Base-by-base conservation (phyloP, 106 monocot species). In the Posidonia australis region DNA sequence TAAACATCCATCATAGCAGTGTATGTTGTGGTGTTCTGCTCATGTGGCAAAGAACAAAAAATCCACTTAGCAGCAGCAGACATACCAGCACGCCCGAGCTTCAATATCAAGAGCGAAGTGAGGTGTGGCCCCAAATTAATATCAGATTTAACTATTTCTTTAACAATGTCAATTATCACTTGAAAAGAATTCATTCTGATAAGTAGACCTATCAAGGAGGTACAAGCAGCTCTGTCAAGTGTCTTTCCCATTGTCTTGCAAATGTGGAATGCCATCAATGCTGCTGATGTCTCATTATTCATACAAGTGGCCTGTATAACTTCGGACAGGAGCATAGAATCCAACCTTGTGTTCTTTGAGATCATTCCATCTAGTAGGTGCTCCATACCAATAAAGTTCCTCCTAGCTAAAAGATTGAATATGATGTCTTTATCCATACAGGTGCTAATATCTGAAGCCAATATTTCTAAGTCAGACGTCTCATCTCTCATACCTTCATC, bases 1-100 rank as follows among this genome's bases (percentile, higher is more conserved):
- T 70, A 72, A 64, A 79, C 78, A 78, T 76, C 23, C 17, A 87
- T 84, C 47, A 92, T 62, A 36, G 84, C 79, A 58, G 87, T 92
- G 68, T 65, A 87, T 36, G 87, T 84, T 28, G 71, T 72, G 60
- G 68, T 57, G 25, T 80, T 87, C 25, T 82, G 79, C 9, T 84
- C 75, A 44, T 13, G 30, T 14, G 74, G 60, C 24, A 74, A 73
- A 62, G 72, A 76, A 68, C 65, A 26, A 71, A 84, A 83, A 45
- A 92, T 60, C 62, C 68, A 78, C 55, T 32, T 60, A 66, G 84
- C 77, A 71, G 25, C 18, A 73, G 73, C 21, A 64, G 73, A 24
- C 70, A 82, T 60, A 11, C 82, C 77, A 58, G 79, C 77, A 80
- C 54, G 62, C 17, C 81, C 82, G 55, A 92, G 80, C 59, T 49